phyloP scores from a whole-genome alignment of 805 yeast genomes.

The Wickerhamiella siamensis region DNA sequence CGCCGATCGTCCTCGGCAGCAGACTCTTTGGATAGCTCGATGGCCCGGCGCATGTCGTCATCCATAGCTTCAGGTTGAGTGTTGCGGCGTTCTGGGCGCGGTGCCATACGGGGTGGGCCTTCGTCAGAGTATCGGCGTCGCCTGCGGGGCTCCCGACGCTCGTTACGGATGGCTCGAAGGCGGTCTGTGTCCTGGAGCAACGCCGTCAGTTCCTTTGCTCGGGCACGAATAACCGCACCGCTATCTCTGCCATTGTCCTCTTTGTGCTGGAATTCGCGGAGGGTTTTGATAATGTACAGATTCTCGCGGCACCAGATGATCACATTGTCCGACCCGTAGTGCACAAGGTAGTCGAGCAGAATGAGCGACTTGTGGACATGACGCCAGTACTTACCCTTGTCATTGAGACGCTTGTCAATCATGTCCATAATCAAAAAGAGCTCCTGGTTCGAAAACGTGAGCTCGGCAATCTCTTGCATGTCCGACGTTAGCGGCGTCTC shows the following conservation, averaged over 20 bases:
- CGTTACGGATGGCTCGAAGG: slow-evolving; percentile 48
- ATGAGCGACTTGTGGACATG: slow-evolving; percentile 87
- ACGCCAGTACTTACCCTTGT: slow-evolving; percentile 94
- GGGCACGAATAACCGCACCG: slow-evolving; percentile 75
- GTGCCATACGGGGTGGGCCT: slow-evolving; percentile 13
- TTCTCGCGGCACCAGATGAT: slow-evolving; percentile 88
- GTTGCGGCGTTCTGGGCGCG: slow-evolving; percentile 22
- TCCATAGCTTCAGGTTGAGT: slow-evolving; percentile 37
- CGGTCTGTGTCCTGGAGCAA: slow-evolving; percentile 71
- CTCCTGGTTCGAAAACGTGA: slow-evolving; percentile 57
- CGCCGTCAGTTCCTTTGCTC: slow-evolving; percentile 79
- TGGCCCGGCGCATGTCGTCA: slow-evolving; percentile 62
- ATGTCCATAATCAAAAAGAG: slow-evolving; percentile 86
- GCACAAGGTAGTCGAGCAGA: slow-evolving; percentile 73
- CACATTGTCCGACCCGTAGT: slow-evolving; percentile 76
- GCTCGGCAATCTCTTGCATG: slow-evolving; percentile 70
- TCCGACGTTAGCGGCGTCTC: slow-evolving; percentile 68
- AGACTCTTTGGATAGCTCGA: slow-evolving; percentile 64
- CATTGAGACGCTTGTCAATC: slow-evolving; percentile 81
- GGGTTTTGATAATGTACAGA: slow-evolving; percentile 71
- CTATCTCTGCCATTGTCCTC: slow-evolving; percentile 74
- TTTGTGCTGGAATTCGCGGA: slow-evolving; percentile 72
- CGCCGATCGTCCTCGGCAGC: slow-evolving; percentile 70
- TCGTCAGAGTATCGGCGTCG: slow-evolving; percentile 8
- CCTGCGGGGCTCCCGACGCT: slow-evolving; percentile 14